phyloP scores from a whole-genome alignment of 1,284 basidiomycete species.

The Fereydounia khargensis region DNA sequence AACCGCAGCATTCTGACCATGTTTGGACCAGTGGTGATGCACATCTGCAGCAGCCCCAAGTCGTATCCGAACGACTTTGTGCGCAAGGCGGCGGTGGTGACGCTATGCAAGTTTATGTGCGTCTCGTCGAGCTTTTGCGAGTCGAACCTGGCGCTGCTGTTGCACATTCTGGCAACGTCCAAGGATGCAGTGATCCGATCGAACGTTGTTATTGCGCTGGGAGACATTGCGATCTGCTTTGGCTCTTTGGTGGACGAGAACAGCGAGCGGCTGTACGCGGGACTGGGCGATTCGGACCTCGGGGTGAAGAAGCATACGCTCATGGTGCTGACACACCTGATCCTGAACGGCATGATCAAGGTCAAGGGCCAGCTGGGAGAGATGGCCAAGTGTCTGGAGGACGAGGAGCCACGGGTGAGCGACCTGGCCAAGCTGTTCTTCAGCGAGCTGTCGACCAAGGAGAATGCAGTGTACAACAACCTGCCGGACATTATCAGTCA shows the following conservation, averaged over 20 bases:
- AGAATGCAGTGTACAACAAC: conserved; percentile 99
- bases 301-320: conserved; percentile 98
- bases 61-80: conserved; percentile 73
- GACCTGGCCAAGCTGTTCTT: conserved; percentile 97
- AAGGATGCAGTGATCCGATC: conserved; percentile 83
- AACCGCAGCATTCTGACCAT: conserved; percentile 76
- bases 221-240: conserved; percentile 95
- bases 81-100: conserved; percentile 79
- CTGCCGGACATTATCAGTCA: conserved; percentile 69
- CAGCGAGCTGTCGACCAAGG: conserved; percentile 88
- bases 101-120: conserved; percentile 95
- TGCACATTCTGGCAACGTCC: conserved; percentile 88
- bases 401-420: conserved; percentile 80
- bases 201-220: conserved; percentile 94
- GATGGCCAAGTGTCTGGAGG: conserved; percentile 98
- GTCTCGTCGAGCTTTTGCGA: conserved; percentile 93
- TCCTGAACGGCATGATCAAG: conserved; percentile 98
- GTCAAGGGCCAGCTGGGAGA: conserved; percentile 98
- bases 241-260: conserved; percentile 95
- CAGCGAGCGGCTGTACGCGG: conserved; percentile 89
- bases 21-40: conserved; percentile 84
- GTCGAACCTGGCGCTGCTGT: conserved; percentile 78
- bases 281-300: conserved; percentile 78
- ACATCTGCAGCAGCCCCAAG: conserved; percentile 72
- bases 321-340: conserved; percentile 96